Evolutionary conservation across 805 yeast genomes (phyloP), one percentile per base, ranked within the genome.

Genomic region (Candida montana): DNA sequence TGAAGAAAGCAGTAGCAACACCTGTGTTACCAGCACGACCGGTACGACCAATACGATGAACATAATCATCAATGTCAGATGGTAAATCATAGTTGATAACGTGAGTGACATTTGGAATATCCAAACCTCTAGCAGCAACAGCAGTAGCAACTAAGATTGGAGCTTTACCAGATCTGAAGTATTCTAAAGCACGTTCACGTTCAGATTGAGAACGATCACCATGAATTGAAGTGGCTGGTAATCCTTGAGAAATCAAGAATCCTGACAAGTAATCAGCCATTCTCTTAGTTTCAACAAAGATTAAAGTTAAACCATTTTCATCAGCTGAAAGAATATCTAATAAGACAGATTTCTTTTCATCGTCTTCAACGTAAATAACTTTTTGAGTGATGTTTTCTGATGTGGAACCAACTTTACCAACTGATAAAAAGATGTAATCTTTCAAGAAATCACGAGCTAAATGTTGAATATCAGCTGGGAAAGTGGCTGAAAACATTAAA

Each of bases 1-100:
- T 93, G 72, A 93, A 87, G 75, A 93, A 93, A 39, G 99, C 95
- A 53, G 97, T 90, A 52, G 99, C 97, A 57, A 86, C 75, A 85
- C 99, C 99, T 49, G 84, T 81, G 74, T 93, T 93, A 78, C 99
- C 99, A 59, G 99, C 99, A 81, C 99, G 93, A 71, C 99, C 99
- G 62, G 99, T 93, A 81, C 99, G 91, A 79, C 99, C 99, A 64
- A 93, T 93, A 75, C 99, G 86, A 75, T 93, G 99, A 46, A 93
- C 99, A 64, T 93, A 93, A 69, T 93, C 99, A 68, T 93, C 99
- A 60, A 93, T 85, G 67, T 93, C 98, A 63, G 83, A 74, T 65
- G 99, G 99, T 65, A 93, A 75, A 65, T 93, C 99, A 12, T 36
- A 93, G 79, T 93, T 93, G 70, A 93, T 83, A 61, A 93, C 99